These are phyloP conservation scores for Planoprotostelium fungivorum DNA, from an alignment of 78 protist genomes.

Conservation along the genomic window DNA sequence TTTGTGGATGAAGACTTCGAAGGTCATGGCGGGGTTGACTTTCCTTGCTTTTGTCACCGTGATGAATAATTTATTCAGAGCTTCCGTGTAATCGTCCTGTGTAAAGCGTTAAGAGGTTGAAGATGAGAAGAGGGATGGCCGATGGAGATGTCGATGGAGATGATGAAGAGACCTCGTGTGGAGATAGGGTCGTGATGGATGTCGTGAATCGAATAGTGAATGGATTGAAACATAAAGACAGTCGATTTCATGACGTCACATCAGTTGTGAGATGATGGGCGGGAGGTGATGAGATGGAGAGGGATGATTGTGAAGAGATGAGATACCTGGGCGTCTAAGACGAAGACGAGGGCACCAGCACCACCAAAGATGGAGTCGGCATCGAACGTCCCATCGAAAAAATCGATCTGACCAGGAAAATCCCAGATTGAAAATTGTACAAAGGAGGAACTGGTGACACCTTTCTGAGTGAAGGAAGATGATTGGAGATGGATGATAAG, in stretches of 20 bases:
- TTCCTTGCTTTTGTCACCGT: neutral
- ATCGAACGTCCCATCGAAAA: slow-evolving; percentile 70
- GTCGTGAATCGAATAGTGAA: neutral
- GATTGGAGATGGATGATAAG: neutral
- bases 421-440: slow-evolving; percentile 95
- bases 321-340: slow-evolving; percentile 94
- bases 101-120: too few relatives aligned
- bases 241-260: too few relatives aligned
- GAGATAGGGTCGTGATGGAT: too few relatives aligned
- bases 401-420: slow-evolving; percentile 91
- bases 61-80: neutral
- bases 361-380: slow-evolving; percentile 67
- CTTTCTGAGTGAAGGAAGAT: neutral
- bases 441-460: slow-evolving; percentile 76
- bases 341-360: slow-evolving; percentile 94
- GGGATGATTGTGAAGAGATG: too few relatives aligned
- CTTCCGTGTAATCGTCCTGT: slow-evolving; percentile 50
- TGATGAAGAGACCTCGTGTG: too few relatives aligned
- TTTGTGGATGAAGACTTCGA: slow-evolving; percentile 96
- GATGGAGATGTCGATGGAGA: too few relatives aligned
- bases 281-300: neutral
- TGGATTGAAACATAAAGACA: neutral
- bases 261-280: too few relatives aligned
- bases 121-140: too few relatives aligned
- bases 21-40: slow-evolving; percentile 72